phyloP scores from a whole-genome alignment of 1,139 yeast species.

The Pichia inconspicua region DNA sequence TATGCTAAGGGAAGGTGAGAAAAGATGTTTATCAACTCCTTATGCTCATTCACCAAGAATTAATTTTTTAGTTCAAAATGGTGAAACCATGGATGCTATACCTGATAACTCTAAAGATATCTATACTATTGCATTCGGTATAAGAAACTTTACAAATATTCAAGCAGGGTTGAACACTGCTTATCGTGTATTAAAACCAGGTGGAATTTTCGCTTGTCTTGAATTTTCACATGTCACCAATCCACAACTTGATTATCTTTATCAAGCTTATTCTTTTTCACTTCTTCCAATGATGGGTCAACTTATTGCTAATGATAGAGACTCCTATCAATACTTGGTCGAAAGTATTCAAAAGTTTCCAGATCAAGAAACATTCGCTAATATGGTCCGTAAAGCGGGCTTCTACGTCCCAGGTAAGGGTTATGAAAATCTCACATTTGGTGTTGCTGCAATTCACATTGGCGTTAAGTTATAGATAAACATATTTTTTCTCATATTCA shows the following conservation, averaged over 20 bases:
- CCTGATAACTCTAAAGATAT: slow-evolving; percentile 86
- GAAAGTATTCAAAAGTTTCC: slow-evolving; percentile 93
- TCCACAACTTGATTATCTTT: slow-evolving; percentile 61
- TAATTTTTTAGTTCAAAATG: slow-evolving; percentile 80
- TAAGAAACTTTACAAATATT: slow-evolving; percentile 89
- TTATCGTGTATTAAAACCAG: slow-evolving; percentile 92
- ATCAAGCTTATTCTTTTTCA: slow-evolving; percentile 84
- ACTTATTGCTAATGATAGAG: slow-evolving; percentile 87
- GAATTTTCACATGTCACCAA: slow-evolving; percentile 92
- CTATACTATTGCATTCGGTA: slow-evolving; percentile 95
- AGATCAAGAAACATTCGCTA: slow-evolving; percentile 79
- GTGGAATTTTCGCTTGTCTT: slow-evolving; percentile 94
- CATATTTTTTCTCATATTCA: not conserved
- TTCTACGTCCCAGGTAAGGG: slow-evolving; percentile 85
- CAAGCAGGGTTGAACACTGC: slow-evolving; percentile 93
- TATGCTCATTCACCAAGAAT: slow-evolving; percentile 54
- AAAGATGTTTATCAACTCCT: slow-evolving; percentile 46
- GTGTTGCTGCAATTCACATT: slow-evolving; percentile 92
- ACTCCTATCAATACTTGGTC: slow-evolving; percentile 89
- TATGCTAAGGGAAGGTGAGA: slow-evolving; percentile 89
- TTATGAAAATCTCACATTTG: slow-evolving; percentile 91
- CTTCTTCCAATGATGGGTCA: slow-evolving; percentile 93
- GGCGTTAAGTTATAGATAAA: slow-evolving; percentile 65
- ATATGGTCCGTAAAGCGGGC: slow-evolving; percentile 93
- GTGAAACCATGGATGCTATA: slow-evolving; percentile 78